Evolutionary conservation across 495 filamentous ascomycete genomes (phyloP).

Genomic region (Xylaria cubensis): DNA sequence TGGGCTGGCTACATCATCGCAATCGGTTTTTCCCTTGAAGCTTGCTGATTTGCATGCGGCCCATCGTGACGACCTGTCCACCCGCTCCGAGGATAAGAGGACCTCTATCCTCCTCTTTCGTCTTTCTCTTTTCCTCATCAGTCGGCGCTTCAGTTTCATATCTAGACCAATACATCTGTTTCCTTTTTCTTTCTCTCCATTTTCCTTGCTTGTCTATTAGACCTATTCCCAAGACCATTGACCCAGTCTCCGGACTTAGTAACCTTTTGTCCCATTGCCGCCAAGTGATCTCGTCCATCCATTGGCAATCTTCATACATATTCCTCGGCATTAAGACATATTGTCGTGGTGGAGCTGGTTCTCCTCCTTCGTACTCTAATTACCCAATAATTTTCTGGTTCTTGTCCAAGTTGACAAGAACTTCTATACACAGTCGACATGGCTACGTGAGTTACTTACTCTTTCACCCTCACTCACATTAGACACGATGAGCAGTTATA

Average conservation of each 20-base stretch:
- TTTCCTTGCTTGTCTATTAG: slow-evolving; percentile 37
- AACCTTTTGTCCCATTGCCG: slow-evolving; percentile 32
- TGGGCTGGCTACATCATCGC: slow-evolving; percentile 39
- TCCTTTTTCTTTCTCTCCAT: slow-evolving; percentile 31
- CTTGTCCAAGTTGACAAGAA: slow-evolving; percentile 46
- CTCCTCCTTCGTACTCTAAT: slow-evolving; percentile 37
- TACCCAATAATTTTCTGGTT: slow-evolving; percentile 47
- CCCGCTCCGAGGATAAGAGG: slow-evolving; percentile 43
- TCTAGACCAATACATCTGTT: slow-evolving; percentile 42
- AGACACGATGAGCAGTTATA: neutral
- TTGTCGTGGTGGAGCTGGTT: slow-evolving; percentile 34
- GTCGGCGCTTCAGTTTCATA: slow-evolving; percentile 43
- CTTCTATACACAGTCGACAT: slow-evolving; percentile 47
- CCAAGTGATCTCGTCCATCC: slow-evolving; percentile 31
- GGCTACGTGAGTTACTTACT: slow-evolving; percentile 54
- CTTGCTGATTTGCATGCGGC: slow-evolving; percentile 42
- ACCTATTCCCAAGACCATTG: slow-evolving; percentile 35
- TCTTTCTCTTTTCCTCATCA: slow-evolving; percentile 28
- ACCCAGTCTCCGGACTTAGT: slow-evolving; percentile 28
- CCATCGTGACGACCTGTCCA: slow-evolving; percentile 33
- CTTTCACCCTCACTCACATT: neutral
- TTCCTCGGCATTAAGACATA: slow-evolving; percentile 22
- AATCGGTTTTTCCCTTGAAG: slow-evolving; percentile 14
- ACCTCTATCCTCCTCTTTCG: slow-evolving; percentile 35
- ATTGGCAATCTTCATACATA: slow-evolving; percentile 28